Conservation (phyloP, 495 filamentous ascomycete species). For the Durotheca rogersii region DNA sequence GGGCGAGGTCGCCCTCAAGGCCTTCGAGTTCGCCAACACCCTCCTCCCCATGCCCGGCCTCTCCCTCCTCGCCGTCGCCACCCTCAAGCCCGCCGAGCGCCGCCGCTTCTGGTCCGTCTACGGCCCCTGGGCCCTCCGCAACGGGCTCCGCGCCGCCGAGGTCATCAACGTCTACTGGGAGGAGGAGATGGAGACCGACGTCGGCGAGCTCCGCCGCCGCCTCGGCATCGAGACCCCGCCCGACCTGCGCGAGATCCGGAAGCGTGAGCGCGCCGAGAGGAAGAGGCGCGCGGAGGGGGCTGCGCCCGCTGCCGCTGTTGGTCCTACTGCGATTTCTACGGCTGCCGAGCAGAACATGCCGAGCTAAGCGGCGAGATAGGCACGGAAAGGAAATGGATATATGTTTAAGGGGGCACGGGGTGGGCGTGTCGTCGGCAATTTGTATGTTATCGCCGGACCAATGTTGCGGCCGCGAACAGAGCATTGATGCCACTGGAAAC, state of each 20-base stretch:
- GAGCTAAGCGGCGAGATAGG: neutral
- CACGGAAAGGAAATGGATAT: too few species aligned
- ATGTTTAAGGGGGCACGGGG: too few species aligned
- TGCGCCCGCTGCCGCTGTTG: slow-evolving; percentile 6
- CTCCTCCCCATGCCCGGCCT: slow-evolving; percentile 89
- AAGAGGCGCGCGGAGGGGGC: slow-evolving; percentile 63
- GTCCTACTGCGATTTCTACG: too few species aligned
- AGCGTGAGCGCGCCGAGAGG: slow-evolving; percentile 64
- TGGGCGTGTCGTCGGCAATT: too few species aligned
- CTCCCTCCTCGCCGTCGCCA: slow-evolving; percentile 63
- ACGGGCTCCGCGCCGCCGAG: slow-evolving; percentile 73
- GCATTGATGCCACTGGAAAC: too few species aligned
- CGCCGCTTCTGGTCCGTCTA: slow-evolving; percentile 71
- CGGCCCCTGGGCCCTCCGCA: slow-evolving; percentile 86
- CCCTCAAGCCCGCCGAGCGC: slow-evolving; percentile 75
- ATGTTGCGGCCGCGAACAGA: too few species aligned
- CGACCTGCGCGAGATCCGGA: slow-evolving; percentile 80
- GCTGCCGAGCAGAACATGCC: too few species aligned
- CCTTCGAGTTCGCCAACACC: slow-evolving; percentile 94
- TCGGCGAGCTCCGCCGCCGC: slow-evolving; percentile 68
- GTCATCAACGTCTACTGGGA: slow-evolving; percentile 99
- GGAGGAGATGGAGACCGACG: slow-evolving; percentile 85
- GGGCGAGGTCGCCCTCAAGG: slow-evolving; percentile 92
- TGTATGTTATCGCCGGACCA: too few species aligned
- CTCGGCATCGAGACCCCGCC: slow-evolving; percentile 85